These are phyloP conservation scores for Pseudogymnoascus sp. DNA, from an alignment of 2,329 filamentous ascomycete species.

Conservation along the genomic window DNA sequence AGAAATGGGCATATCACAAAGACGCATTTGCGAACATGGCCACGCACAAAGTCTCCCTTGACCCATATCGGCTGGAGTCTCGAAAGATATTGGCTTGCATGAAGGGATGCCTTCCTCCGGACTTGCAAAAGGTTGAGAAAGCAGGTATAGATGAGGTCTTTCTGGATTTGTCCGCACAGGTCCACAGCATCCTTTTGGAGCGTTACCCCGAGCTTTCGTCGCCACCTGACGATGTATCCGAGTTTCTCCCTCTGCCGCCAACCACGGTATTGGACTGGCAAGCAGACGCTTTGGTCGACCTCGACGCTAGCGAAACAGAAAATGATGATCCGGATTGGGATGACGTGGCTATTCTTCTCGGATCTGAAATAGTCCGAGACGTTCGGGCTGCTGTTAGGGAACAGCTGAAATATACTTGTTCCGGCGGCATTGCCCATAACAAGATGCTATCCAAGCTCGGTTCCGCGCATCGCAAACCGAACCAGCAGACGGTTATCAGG, in stretches of 20 bases:
- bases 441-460: conserved; percentile 95
- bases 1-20: conserved; percentile 83
- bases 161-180: conserved; percentile 78
- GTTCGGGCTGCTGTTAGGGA: conserved; percentile 64
- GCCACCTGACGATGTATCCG: conserved; percentile 62
- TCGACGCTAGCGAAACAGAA: conserved; percentile 66
- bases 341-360: conserved; percentile 79
- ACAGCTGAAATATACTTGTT: conserved; percentile 80
- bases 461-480: conserved; percentile 86
- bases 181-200: conserved; percentile 67
- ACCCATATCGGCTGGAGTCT: conserved; percentile 83
- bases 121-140: conserved; percentile 75
- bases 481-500: conserved; percentile 88
- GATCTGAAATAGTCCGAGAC: conserved; percentile 77
- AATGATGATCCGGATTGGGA: conserved; percentile 90
- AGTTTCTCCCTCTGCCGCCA: conserved; percentile 65
- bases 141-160: conserved; percentile 95
- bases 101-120: conserved; percentile 61
- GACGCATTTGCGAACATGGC: conserved; percentile 73
- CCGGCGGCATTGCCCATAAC: conserved; percentile 79
- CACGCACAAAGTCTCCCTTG: conserved; percentile 88
- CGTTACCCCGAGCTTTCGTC: conserved; percentile 66
- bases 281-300: conserved; percentile 71
- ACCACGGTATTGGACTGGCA: conserved; percentile 75
- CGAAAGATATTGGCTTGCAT: conserved; percentile 73